These are phyloP conservation scores for Lindgomyces ingoldianus DNA, from an alignment of 495 filamentous ascomycete species.

Conservation along the genomic window DNA sequence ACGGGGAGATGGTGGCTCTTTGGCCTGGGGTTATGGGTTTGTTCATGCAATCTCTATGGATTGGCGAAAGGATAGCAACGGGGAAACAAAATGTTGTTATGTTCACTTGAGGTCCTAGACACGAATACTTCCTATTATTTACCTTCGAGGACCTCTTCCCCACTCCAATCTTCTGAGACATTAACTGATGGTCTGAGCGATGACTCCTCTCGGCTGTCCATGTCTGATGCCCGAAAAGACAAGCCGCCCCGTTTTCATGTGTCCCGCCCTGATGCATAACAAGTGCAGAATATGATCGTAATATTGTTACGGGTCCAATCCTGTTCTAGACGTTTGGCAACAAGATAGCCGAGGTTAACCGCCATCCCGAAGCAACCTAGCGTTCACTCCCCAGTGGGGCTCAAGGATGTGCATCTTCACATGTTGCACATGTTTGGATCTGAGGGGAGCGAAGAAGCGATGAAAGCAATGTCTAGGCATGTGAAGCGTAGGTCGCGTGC, in stretches of 20 bases:
- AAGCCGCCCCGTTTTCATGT: too few relatives aligned
- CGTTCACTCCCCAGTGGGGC: neutral
- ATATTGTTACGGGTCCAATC: neutral
- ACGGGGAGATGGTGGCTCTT: slow-evolving; percentile 1
- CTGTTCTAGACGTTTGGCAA: neutral
- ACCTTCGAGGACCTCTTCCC: too few relatives aligned
- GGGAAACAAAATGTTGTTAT: too few relatives aligned
- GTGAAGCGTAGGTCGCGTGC: slow-evolving; percentile 28
- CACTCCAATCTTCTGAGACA: too few relatives aligned
- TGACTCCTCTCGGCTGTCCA: too few relatives aligned
- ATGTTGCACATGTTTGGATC: slow-evolving; percentile 1
- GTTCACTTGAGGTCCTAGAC: too few relatives aligned
- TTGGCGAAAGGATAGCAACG: slow-evolving; percentile 14
- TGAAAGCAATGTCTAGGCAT: neutral
- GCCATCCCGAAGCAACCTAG: neutral
- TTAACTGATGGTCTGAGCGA: too few relatives aligned
- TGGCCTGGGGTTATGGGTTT: slow-evolving; percentile 7
- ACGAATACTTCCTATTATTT: too few relatives aligned
- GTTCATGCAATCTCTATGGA: slow-evolving; percentile 16
- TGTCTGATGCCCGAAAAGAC: too few relatives aligned
- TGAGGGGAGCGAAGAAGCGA: neutral
- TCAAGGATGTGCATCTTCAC: slow-evolving; percentile 4
- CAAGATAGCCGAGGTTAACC: slow-evolving; percentile 21
- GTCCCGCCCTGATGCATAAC: too few relatives aligned
- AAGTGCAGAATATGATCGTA: neutral